Evolutionary conservation across 164 flowering plant genomes (phyloP).

Genomic region (Aristolochia californica): DNA sequence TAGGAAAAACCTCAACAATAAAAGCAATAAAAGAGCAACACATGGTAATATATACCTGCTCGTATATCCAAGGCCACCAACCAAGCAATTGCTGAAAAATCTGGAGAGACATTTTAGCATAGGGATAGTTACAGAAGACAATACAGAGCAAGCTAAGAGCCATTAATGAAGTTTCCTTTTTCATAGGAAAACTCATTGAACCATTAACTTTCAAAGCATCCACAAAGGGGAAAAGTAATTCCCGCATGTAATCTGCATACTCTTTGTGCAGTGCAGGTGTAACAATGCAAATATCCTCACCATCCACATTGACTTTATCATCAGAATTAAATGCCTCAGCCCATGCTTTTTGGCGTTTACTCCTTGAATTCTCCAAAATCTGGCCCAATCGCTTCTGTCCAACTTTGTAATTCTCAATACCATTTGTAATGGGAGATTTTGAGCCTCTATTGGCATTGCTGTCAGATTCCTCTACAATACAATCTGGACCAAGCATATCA

Average conservation of each 20-base stretch:
- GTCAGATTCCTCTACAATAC: constrained; percentile 28
- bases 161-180: constrained; percentile 42
- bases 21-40: too few species aligned
- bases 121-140: constrained; percentile 46
- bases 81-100: constrained; percentile 41
- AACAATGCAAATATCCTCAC: constrained; percentile 9
- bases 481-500: constrained; percentile 43
- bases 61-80: constrained; percentile 76
- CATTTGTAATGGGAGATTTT: constrained; percentile 12
- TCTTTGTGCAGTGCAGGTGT: constrained; percentile 23
- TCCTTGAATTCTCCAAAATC: constrained; percentile 19
- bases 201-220: constrained; percentile 39
- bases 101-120: constrained; percentile 22
- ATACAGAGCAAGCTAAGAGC: constrained; percentile 81
- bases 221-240: constrained; percentile 36
- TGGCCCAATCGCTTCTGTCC: constrained; percentile 53
- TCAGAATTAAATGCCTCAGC: constrained; percentile 15
- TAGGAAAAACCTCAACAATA: too few species aligned
- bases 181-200: constrained; percentile 16
- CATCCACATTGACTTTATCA: constrained; percentile 12
- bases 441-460: constrained; percentile 4
- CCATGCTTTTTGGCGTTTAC: constrained; percentile 59
- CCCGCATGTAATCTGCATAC: constrained; percentile 35
- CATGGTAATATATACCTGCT: constrained; percentile 39
- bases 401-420: constrained; percentile 19